Base-by-base conservation (phyloP, 495 filamentous ascomycete genomes). In the Aspergillus avenaceus region DNA sequence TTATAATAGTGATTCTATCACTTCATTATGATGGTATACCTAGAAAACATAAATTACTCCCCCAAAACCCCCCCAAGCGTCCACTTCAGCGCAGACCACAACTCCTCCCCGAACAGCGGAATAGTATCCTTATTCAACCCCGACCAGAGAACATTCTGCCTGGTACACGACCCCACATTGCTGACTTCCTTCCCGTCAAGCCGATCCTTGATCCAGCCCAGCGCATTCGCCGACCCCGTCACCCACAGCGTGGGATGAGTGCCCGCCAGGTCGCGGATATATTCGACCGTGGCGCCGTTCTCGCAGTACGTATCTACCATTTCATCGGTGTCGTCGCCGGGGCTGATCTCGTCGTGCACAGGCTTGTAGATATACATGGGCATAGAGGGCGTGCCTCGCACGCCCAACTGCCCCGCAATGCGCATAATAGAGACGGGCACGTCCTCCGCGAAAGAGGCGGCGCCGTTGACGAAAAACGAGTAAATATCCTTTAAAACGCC, bases 311-410 rank as follows among this genome's bases (percentile, higher is more conserved):
- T 55, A 0, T 58, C 51, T 5, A 78, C 63, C 19, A 78, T 51
- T 4, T 28, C 64, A 55, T 80, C 76, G 2, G 70, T 77, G 25
- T 74, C 69, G 5, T 41, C 51, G 3, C 76, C 59, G 1, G 59
- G 40, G 29, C 62, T 71, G 38, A 76, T 58, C 58, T 80, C 64
- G 52, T 80, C 76, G 0, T 61, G 25, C 16, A 76, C 63, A 8
- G 75, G 74, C 53, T 82, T 78, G 61, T 82, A 80, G 0, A 71
- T 43, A 49, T 70, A 79, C n/a, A 76, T 22, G 2, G 74, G 76
- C 58, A 74, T 71, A 14, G 56, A 47, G 1, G 77, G 78, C 2
- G 50, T 51, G 1, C 57, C 61, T 9, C 47, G 58, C 16, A 61
- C 7, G 1, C 61, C 61, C 58, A 63, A 52, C 21, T 50, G 45